Base-by-base conservation (phyloP, 2,329 filamentous ascomycete genomes). In the Peltaster fructicola region DNA sequence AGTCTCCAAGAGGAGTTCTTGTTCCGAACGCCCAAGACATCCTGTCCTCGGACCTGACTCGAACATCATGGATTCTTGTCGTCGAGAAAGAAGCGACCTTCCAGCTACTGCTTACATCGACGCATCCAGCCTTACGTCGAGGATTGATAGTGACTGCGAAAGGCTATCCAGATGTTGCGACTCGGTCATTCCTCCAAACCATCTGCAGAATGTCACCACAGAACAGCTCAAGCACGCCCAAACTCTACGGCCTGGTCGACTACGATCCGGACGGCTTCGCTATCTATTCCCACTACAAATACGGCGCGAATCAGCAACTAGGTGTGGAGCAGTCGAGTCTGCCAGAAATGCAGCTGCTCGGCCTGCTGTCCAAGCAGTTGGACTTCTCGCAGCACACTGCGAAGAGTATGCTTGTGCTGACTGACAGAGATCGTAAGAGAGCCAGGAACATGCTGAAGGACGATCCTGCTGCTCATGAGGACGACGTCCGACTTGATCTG, bases 81-180 rank as follows among this genome's bases (percentile, higher is more conserved):
- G 63, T 85, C 25, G 79, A 88, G 43, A 85, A 88, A 50, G 79
- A 88, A 56, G 78, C 78, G n/a, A 75, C 72, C 0, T 85, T 82
- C 39, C 67, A 71, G n/a, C n/a, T n/a, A n/a, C n/a, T n/a, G n/a
- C n/a, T 5, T 72, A 73, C 0, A 52, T 85, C 10, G 59, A 66
- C 1, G 59, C 60, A 5, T 63, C 62, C 1, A 40, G 48, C 51
- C 2, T 54, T 55, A 2, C 62, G 64, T 0, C 52, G 57, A n/a
- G 73, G 76, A 0, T 51, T 79, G n/a, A 44, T 80, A 1, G 39
- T 84, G 12, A 84, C 78, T 3, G 79, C 70, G 1, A 88, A 84
- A 56, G 80, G 80, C 2, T 88, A 81, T 40, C 78, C 80, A 0
- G 80, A 88, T 37, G 53, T 85, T 23, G 61, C 64, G 1, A 81